Evolutionary conservation across 805 yeast species (phyloP).

Genomic region (Suhomyces pyralidae): DNA sequence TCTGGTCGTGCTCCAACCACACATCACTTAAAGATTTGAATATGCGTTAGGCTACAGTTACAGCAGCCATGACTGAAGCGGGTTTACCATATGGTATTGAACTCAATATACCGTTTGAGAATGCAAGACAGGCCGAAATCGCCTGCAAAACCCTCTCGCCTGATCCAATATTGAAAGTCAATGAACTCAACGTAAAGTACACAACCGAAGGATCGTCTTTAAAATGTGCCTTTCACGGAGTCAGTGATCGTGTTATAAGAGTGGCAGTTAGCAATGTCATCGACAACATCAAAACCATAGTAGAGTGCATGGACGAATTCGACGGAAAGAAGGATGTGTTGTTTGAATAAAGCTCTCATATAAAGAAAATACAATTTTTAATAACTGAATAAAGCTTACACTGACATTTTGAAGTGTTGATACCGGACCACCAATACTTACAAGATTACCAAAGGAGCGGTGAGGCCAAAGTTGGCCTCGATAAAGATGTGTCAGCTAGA

Average conservation of each 20-base stretch:
- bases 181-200: constrained; percentile 56
- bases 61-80: constrained; percentile 4
- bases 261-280: constrained; percentile 81
- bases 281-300: constrained; percentile 70
- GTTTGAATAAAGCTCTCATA: constrained; percentile 10
- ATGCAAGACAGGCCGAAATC: constrained; percentile 55
- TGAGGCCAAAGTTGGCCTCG: not conserved
- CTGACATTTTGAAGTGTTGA: not conserved
- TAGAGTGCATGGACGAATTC: constrained; percentile 79
- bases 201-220: constrained; percentile 34
- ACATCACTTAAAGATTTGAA: not conserved
- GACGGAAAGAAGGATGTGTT: constrained; percentile 35
- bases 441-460: not conserved
- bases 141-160: constrained; percentile 63
- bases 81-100: constrained; percentile 18
- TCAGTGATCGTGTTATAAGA: constrained; percentile 70
- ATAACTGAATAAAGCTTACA: not conserved
- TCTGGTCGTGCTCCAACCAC: not conserved
- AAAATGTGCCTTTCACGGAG: constrained; percentile 51
- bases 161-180: constrained; percentile 76
- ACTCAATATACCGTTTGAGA: constrained; percentile 63
- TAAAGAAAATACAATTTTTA: not conserved
- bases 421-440: not conserved
- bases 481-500: not conserved
- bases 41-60: not conserved